Base-by-base conservation (phyloP, 2,329 filamentous ascomycete genomes). In the Xylariales sp. region DNA sequence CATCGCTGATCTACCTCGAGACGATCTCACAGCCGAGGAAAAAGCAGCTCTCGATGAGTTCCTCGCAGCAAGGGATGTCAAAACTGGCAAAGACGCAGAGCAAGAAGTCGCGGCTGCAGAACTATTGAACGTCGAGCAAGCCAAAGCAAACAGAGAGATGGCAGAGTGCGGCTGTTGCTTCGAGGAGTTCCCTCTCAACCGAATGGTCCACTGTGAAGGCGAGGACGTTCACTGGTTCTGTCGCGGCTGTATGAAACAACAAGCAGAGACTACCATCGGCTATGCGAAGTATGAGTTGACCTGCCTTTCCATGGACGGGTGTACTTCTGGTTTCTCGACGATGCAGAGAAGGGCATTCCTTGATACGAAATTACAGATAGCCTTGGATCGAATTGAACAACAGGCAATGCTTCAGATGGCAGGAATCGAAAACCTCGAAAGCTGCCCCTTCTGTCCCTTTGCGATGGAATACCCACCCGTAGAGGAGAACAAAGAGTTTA, bases 371-470 rank as follows among this genome's bases (percentile, higher is more conserved):
- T 67, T 80, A 0, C 67, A 76, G 21, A 65, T 71, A 3, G 83
- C 81, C 7, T 66, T 95, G 3, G 83, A 85, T 42, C 73, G 78
- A 16, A 74, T 90, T 38, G 84, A 90, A 56, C 81, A 86, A 58
- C 78, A 85, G 52, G 74, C 82, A 14, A 75, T 79, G 18, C 68
- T 95, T 28, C 75, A 78, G n/a, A 68, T 78, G 46, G 86, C 87
- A 1, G 78, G 73, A 0, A 73, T 94, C 25, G 80, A 88, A 29
- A 79, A 82, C 46, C 73, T 95, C 2, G 84, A 77, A 22, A 79
- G 76, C 22, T 95, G 88, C 50, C 87, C 88, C 0, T 93, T 89
- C 55, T 95, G 88, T 59, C 80, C 86, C 16, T 94, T 79, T 65
- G 87, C 86, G 31, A 85, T 81, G 24, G 84, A 88, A 45, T 86